phyloP scores from a whole-genome alignment of 2,329 filamentous ascomycete genomes.

The Aureobasidium sp. region DNA sequence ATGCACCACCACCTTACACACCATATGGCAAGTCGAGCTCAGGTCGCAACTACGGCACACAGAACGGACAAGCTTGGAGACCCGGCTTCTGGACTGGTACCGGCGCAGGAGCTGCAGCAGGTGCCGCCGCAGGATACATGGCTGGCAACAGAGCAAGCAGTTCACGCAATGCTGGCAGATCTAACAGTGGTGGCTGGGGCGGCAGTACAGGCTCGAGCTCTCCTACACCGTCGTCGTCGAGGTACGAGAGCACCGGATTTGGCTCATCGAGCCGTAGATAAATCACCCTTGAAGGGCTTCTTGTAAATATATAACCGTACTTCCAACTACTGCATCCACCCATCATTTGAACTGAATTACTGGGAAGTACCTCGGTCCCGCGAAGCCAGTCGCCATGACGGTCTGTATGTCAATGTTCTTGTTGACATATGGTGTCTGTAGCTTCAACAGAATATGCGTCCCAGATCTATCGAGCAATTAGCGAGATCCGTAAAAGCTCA shows the following conservation, averaged over 20 bases:
- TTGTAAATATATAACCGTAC: neutral
- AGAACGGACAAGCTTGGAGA: constrained; percentile 46
- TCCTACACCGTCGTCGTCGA: constrained; percentile 22
- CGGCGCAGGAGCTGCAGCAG: constrained; percentile 58
- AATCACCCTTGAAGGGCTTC: neutral
- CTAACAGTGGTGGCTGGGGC: constrained; percentile 20
- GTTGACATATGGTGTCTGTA: constrained; percentile 71
- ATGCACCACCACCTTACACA: constrained; percentile 44
- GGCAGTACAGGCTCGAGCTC: constrained; percentile 16
- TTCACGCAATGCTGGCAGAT: constrained; percentile 23
- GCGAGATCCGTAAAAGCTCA: neutral
- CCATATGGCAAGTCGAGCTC: constrained; percentile 18
- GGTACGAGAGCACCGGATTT: constrained; percentile 29
- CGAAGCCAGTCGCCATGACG: constrained; percentile 73
- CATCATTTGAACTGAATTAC: constrained; percentile 11
- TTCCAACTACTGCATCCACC: neutral
- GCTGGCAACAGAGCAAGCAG: constrained; percentile 42
- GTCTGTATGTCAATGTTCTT: constrained; percentile 86
- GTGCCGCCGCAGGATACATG: constrained; percentile 60
- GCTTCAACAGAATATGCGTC: constrained; percentile 77
- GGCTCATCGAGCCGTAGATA: constrained; percentile 27
- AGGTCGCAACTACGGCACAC: constrained; percentile 15
- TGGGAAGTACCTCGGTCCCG: constrained; percentile 59
- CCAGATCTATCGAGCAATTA: constrained; percentile 47
- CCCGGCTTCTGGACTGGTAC: constrained; percentile 69